A percentile compares a stretch with the other conserved stretches of the same genome.
phyloP scores from a whole-genome alignment of 306 rosid species.

The Sechiopsis laciniata region DNA sequence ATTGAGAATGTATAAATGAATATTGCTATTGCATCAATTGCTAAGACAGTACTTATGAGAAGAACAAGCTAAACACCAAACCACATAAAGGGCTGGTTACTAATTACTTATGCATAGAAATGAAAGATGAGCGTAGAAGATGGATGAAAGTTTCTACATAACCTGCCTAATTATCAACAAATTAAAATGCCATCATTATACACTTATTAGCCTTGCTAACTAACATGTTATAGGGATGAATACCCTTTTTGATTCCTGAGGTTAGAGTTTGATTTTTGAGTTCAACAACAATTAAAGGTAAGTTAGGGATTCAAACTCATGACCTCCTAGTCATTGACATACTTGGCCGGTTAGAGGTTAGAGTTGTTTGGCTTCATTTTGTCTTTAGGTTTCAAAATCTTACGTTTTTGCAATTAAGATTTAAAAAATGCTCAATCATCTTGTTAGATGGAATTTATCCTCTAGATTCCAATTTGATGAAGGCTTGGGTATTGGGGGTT shows the following conservation, averaged over 20 bases:
- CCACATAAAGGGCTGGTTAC: neutral
- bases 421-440: neutral
- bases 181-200: neutral
- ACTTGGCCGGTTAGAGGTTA: too few relatives aligned
- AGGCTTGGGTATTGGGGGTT: too few relatives aligned
- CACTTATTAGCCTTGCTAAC: neutral
- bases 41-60: conserved; percentile 3
- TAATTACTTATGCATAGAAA: neutral
- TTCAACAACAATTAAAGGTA: too few relatives aligned
- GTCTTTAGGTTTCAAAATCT: neutral
- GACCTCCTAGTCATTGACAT: too few relatives aligned
- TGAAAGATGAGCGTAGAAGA: neutral
- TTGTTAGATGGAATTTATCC: too few relatives aligned
- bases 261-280: neutral
- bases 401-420: neutral
- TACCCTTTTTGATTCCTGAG: neutral
- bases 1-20: conserved; percentile 12
- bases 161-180: neutral
- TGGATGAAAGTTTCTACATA: conserved; percentile 1
- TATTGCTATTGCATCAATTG: neutral
- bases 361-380: too few relatives aligned
- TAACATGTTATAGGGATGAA: neutral
- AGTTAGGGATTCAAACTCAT: too few relatives aligned
- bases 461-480: too few relatives aligned
- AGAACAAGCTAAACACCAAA: neutral